Percentiles rank a stretch among this genome's conserved stretches.
Evolutionary conservation across 768 basidiomycete species (phyloP).

Genomic region (Gloeostereum incarnatum): DNA sequence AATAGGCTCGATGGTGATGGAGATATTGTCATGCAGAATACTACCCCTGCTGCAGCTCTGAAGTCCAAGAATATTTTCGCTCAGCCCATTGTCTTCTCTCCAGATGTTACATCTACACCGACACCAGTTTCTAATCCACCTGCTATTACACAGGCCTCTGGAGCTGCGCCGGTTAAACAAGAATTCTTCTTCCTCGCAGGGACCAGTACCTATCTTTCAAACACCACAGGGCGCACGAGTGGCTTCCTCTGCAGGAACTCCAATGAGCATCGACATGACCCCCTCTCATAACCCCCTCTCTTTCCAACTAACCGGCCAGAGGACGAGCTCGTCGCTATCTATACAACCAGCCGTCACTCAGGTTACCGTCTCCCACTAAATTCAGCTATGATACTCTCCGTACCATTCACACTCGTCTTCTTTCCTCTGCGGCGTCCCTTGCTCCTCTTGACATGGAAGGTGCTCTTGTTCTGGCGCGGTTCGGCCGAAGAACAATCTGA

Average conservation of each 20-base stretch:
- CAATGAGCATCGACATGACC: too few relatives aligned
- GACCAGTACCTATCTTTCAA: too few relatives aligned
- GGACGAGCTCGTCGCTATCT: too few relatives aligned
- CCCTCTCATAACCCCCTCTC: too few relatives aligned
- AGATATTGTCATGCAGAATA: not conserved
- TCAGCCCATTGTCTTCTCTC: not conserved
- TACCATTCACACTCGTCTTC: conserved; percentile 13
- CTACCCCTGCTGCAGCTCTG: not conserved
- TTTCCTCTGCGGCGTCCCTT: conserved; percentile 13
- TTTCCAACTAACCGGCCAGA: too few relatives aligned
- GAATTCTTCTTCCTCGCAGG: too few relatives aligned
- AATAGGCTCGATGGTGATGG: too few relatives aligned
- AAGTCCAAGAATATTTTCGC: not conserved
- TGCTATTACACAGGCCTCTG: not conserved
- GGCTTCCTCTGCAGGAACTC: too few relatives aligned
- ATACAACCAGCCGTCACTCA: conserved; percentile 1
- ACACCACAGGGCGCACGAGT: too few relatives aligned
- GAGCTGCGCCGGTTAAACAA: not conserved
- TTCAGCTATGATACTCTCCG: conserved; percentile 11
- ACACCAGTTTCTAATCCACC: not conserved
- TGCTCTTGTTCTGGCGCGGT: not conserved
- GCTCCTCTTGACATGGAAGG: not conserved
- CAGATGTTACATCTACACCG: not conserved
- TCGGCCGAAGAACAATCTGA: not conserved
- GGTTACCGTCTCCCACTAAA: not conserved